These are phyloP conservation scores for Verticillium klebahnii DNA, from an alignment of 2,329 filamentous ascomycete species.

Conservation along the genomic window DNA sequence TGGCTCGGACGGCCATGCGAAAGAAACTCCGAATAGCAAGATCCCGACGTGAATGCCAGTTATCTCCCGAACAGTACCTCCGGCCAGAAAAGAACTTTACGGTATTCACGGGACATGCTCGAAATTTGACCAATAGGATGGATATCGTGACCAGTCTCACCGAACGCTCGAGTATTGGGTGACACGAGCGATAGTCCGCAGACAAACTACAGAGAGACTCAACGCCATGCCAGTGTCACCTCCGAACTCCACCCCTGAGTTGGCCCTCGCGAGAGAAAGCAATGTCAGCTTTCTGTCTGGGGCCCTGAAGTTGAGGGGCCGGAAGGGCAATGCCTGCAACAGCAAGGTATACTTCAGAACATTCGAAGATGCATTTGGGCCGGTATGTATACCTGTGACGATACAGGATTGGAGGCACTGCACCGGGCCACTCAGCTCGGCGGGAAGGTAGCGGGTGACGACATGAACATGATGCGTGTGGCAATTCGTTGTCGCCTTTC, in stretches of 20 bases:
- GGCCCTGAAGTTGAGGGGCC: too few relatives aligned
- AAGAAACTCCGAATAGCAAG: too few relatives aligned
- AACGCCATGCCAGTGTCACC: neutral
- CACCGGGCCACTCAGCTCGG: neutral
- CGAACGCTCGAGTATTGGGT: neutral
- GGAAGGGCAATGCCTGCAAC: too few relatives aligned
- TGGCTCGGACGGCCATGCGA: too few relatives aligned
- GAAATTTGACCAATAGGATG: neutral
- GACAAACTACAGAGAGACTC: neutral
- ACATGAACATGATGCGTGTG: neutral
- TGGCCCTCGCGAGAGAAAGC: neutral
- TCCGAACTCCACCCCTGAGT: neutral
- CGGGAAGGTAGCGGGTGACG: neutral
- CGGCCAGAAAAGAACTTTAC: neutral
- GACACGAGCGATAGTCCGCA: slow-evolving; percentile 2
- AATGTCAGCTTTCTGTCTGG: neutral
- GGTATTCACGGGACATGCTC: neutral
- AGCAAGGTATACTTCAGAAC: neutral
- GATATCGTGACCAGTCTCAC: neutral
- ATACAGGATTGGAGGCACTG: neutral
- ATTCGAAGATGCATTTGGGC: neutral
- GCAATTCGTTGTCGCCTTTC: neutral
- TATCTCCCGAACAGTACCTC: neutral
- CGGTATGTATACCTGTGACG: neutral
- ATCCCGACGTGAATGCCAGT: neutral